These are phyloP conservation scores for Leishmania mexicana DNA, from an alignment of 208 protist genomes.

Conservation along the genomic window DNA sequence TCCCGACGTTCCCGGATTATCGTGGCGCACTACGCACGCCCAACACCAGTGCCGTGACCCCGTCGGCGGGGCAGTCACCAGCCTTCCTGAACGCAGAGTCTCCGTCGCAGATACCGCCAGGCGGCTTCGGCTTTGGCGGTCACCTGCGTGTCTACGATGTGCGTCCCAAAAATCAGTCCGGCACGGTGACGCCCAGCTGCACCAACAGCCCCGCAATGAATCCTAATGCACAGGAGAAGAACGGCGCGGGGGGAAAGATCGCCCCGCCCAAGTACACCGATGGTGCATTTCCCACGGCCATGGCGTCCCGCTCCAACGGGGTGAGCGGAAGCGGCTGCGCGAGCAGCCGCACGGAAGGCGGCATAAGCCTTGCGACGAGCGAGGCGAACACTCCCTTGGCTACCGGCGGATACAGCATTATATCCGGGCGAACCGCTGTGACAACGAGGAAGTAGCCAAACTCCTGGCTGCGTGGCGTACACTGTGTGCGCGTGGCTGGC, in stretches of 20 bases:
- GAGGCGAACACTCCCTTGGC: constrained; percentile 31
- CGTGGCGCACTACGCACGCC: constrained; percentile 21
- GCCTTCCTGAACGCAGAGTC: constrained; percentile 25
- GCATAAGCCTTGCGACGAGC: constrained; percentile 30
- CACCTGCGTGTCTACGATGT: constrained; percentile 55
- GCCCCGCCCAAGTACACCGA: constrained; percentile 21
- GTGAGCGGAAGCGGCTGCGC: constrained; percentile 17
- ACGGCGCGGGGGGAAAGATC: constrained; percentile 1
- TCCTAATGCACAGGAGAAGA: constrained; percentile 17
- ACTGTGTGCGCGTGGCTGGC: not conserved
- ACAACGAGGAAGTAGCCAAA: constrained; percentile 3
- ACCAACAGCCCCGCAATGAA: constrained; percentile 27
- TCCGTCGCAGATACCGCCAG: constrained; percentile 19
- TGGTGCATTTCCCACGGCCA: constrained; percentile 4
- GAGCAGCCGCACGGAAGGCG: constrained; percentile 37
- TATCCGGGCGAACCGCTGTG: not conserved
- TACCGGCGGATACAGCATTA: constrained; percentile 14
- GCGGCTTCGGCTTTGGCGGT: constrained; percentile 9
- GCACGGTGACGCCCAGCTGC: constrained; percentile 23
- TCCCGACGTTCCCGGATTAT: constrained; percentile 38
- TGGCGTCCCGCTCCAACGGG: constrained; percentile 1
- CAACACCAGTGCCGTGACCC: constrained; percentile 17
- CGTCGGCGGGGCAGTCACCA: constrained; percentile 16
- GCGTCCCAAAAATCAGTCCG: constrained; percentile 31
- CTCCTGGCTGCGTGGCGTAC: not conserved